Evolutionary conservation across 176 grass and related monocot species (phyloP).

Genomic region (Secale cereale): DNA sequence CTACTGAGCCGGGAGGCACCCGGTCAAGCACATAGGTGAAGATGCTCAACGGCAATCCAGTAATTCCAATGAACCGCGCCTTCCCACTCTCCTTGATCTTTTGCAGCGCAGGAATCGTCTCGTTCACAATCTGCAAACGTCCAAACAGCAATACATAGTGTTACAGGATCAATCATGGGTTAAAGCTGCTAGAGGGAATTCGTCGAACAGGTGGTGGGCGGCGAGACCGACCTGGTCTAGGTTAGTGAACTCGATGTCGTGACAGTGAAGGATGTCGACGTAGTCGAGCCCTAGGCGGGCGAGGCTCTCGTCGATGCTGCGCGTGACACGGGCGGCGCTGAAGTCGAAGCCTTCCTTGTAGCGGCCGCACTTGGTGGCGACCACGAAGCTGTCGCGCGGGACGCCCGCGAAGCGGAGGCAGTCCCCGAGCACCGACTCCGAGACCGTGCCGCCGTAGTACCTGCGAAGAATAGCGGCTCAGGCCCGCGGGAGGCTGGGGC

Average conservation of each 20-base stretch:
- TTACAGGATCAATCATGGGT: neutral
- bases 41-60: slow-evolving; percentile 61
- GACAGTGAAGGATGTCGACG: slow-evolving; percentile 84
- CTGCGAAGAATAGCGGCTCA: slow-evolving; percentile 21
- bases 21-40: slow-evolving; percentile 69
- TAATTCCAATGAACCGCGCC: slow-evolving; percentile 81
- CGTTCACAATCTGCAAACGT: slow-evolving; percentile 67
- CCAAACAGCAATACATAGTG: neutral
- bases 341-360: slow-evolving; percentile 91
- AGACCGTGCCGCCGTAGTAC: slow-evolving; percentile 77
- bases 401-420: slow-evolving; percentile 63
- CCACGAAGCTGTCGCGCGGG: slow-evolving; percentile 48
- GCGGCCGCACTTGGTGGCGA: slow-evolving; percentile 89
- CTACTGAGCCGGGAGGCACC: slow-evolving; percentile 55
- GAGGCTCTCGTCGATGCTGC: slow-evolving; percentile 82
- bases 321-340: slow-evolving; percentile 58
- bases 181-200: neutral
- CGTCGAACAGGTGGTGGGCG: slow-evolving; percentile 13
- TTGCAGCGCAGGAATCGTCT: slow-evolving; percentile 73
- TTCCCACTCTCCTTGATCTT: slow-evolving; percentile 88
- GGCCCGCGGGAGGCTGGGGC: neutral
- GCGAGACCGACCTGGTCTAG: slow-evolving; percentile 57
- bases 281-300: slow-evolving; percentile 66
- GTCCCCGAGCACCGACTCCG: slow-evolving; percentile 79
- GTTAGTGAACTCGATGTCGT: slow-evolving; percentile 83